These are phyloP conservation scores for Pseudonitzschia pungens DNA, from an alignment of 108 stramenopile genomes.

Conservation along the genomic window DNA sequence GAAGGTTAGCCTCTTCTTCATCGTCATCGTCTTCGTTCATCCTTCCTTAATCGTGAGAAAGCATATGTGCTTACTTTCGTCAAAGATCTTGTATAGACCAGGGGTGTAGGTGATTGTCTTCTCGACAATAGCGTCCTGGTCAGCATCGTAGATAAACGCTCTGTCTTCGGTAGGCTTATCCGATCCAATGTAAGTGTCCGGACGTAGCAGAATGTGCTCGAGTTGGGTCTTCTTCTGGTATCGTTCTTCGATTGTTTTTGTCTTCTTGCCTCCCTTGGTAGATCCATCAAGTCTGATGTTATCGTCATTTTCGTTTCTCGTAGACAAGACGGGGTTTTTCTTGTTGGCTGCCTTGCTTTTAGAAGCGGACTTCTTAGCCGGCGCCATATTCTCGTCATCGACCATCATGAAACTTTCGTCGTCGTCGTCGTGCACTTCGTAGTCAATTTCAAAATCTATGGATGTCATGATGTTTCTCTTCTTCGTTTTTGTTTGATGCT, in stretches of 20 bases:
- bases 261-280: constrained; percentile 3
- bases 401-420: constrained; percentile 32
- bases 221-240: constrained; percentile 97
- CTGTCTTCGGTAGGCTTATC: constrained; percentile 75
- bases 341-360: constrained; percentile 29
- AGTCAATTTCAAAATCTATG: constrained; percentile 21
- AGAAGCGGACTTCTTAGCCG: constrained; percentile 33
- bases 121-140: constrained; percentile 63
- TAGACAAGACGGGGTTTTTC: constrained; percentile 27
- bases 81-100: constrained; percentile 99
- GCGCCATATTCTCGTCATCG: constrained; percentile 40
- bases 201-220: constrained; percentile 97
- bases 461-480: constrained; percentile 5
- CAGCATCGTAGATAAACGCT: constrained; percentile 91
- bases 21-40: background rate
- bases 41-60: background rate
- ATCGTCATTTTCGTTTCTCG: constrained; percentile 29
- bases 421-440: constrained; percentile 50
- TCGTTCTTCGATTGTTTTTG: constrained; percentile 81
- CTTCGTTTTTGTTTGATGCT: constrained; percentile 3
- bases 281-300: constrained; percentile 17
- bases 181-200: constrained; percentile 98
- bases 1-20: background rate
- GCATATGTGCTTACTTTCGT: constrained; percentile 78
- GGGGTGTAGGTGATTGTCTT: constrained; percentile 89